Base-by-base conservation (phyloP, 768 basidiomycete species). In the Tulasnella sp. region DNA sequence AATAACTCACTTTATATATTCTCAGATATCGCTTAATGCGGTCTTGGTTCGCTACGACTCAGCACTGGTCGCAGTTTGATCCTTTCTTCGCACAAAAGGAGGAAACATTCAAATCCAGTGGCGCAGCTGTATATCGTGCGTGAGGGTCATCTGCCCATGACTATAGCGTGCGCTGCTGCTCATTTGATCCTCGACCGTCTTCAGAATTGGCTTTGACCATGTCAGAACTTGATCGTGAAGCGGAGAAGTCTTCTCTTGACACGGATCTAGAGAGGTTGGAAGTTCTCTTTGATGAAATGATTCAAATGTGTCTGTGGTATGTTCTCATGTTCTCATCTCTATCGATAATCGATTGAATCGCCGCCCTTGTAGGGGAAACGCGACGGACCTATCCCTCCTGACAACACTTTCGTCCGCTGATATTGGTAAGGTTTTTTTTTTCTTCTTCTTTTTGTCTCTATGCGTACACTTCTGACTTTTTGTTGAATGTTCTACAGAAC, bases 361-460 rank as follows among this genome's bases (percentile, higher is more conserved):
- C 19, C 21, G 19, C 24, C 11, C 17, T 29, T 17, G 56, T 32
- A 94, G 91, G 92, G 94, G 94, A 47, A 97, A 97, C 69, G 92
- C 93, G 13, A 96, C 93, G 24, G 95, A 99, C 70, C 77, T 97
- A 3, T 94, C 91, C 0, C 80, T 98, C 11, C 76, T 98, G 26
- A 92, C 92, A 0, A 86, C 92, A 65, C 72, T 96, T 56, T 83
- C 87, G 0, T 80, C 84, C 29, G 80, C 82, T 4, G 91, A 97
- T 66, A 88, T 97, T 17, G 80, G 55, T 45, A n/a, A 4, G 42
- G 17, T 9, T 1, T 8, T 27, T 19, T 8, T 15, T 10, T 3
- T 21, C 29, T 29, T 21, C 3, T 23, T 54, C 3, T 1, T 3
- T 34, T 13, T 30, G 38, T 5, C 30, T 1, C n/a, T 15, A 43